phyloP scores from a whole-genome alignment of 192 early-diverging fungal genomes.

The Coemansia sp. region DNA sequence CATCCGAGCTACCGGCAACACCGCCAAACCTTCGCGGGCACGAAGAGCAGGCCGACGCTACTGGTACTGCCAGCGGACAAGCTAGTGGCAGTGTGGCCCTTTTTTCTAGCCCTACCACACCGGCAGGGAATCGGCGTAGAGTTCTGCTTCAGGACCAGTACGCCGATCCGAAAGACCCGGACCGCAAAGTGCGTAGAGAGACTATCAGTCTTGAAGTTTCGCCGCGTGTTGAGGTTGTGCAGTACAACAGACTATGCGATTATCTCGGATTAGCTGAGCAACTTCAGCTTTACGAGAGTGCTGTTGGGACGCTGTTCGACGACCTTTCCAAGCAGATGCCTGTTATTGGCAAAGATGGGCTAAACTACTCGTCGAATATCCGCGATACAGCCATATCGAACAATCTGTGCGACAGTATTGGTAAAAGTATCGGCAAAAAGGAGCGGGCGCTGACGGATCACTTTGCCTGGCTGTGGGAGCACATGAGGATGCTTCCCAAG shows the following conservation, averaged over 20 bases:
- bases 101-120: background rate
- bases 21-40: too few species aligned
- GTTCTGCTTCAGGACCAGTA: background rate
- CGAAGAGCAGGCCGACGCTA: too few species aligned
- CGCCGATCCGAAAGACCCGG: background rate
- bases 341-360: background rate
- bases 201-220: background rate
- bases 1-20: too few species aligned
- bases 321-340: background rate
- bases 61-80: too few species aligned
- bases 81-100: too few species aligned
- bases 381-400: background rate
- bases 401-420: background rate
- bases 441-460: background rate
- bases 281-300: background rate
- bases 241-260: background rate
- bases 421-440: background rate
- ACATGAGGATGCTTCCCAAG: background rate
- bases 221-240: background rate
- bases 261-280: background rate
- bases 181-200: background rate
- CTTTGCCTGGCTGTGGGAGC: background rate
- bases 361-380: background rate
- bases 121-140: background rate
- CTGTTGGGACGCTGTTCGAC: background rate